A percentile compares a stretch with the other conserved stretches of the same genome.
These are phyloP conservation scores for Cordyceps cateniannulata DNA, from an alignment of 2,329 filamentous ascomycete species.

Conservation along the genomic window DNA sequence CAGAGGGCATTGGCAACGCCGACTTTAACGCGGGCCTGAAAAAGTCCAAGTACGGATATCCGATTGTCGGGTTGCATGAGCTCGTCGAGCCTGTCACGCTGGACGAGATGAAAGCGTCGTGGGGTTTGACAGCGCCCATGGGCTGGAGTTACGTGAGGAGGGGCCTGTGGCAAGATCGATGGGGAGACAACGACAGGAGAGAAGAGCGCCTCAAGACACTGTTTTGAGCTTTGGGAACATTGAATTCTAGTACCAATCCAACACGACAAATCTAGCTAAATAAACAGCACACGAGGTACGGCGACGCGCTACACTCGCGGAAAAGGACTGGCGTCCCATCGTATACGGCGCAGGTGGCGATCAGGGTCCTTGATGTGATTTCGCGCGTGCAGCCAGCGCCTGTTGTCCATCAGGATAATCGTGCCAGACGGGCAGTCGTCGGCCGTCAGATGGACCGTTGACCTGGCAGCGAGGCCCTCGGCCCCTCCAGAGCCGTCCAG, in stretches of 20 bases:
- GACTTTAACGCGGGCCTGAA: constrained; percentile 25
- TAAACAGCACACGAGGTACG: background rate
- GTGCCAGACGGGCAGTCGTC: constrained; percentile 21
- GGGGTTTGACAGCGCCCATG: constrained; percentile 23
- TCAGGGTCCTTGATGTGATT: constrained; percentile 26
- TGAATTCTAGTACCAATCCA: too few relatives aligned
- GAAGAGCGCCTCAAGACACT: background rate
- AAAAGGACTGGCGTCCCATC: constrained; percentile 28
- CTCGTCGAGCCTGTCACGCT: constrained; percentile 19
- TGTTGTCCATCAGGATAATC: constrained; percentile 26
- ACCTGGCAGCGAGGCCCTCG: background rate
- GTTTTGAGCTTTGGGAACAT: background rate
- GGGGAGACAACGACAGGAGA: background rate
- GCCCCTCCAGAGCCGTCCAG: constrained; percentile 15
- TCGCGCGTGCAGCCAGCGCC: constrained; percentile 29
- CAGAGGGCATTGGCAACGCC: constrained; percentile 21
- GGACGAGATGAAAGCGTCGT: constrained; percentile 19
- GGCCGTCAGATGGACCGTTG: constrained; percentile 21
- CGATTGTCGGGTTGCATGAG: constrained; percentile 21
- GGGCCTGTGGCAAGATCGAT: background rate
- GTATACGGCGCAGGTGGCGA: constrained; percentile 29
- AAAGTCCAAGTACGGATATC: constrained; percentile 22
- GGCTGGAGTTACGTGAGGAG: constrained; percentile 19
- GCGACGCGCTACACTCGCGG: background rate
- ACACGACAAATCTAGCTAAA: too few relatives aligned